phyloP scores from a whole-genome alignment of 1,284 basidiomycete species.

The Athelia sp. region DNA sequence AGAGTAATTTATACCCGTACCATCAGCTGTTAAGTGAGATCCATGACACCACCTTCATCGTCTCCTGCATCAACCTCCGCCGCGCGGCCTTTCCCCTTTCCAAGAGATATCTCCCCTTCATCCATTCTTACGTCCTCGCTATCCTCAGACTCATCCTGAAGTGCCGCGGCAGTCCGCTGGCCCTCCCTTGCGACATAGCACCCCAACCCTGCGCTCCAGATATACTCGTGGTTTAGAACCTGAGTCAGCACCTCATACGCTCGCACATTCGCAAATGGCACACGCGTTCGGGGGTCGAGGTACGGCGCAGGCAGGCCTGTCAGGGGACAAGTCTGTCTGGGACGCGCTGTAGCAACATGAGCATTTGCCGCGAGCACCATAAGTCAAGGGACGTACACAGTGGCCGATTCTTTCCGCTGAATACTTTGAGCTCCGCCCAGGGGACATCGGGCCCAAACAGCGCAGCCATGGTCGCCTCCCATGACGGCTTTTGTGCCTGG shows the following conservation, averaged over 20 bases:
- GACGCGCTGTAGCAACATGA: conserved; percentile 42
- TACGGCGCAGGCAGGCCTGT: conserved; percentile 66
- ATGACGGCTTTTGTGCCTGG: conserved; percentile 38
- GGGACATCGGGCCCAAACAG: conserved; percentile 73
- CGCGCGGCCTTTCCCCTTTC: neutral
- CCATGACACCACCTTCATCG: too few relatives aligned
- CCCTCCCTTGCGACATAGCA: conserved; percentile 40
- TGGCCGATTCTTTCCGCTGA: conserved; percentile 54
- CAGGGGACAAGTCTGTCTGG: conserved; percentile 55
- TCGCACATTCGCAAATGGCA: conserved; percentile 65
- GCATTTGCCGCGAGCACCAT: conserved; percentile 5
- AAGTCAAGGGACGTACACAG: conserved; percentile 40
- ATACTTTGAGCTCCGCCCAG: conserved; percentile 67
- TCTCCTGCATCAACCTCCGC: too few relatives aligned
- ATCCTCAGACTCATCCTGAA: neutral
- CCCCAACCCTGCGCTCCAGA: conserved; percentile 55
- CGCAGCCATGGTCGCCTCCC: conserved; percentile 70
- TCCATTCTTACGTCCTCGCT: neutral
- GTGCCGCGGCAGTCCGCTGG: neutral
- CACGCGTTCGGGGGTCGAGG: conserved; percentile 69
- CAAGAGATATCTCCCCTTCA: neutral
- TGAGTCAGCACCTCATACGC: conserved; percentile 60
- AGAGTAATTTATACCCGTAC: too few relatives aligned
- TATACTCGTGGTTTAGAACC: conserved; percentile 57
- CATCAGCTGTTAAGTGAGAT: too few relatives aligned